These are phyloP conservation scores for Xylariaceae sp. DNA, from an alignment of 2,329 filamentous ascomycete genomes.

Conservation along the genomic window DNA sequence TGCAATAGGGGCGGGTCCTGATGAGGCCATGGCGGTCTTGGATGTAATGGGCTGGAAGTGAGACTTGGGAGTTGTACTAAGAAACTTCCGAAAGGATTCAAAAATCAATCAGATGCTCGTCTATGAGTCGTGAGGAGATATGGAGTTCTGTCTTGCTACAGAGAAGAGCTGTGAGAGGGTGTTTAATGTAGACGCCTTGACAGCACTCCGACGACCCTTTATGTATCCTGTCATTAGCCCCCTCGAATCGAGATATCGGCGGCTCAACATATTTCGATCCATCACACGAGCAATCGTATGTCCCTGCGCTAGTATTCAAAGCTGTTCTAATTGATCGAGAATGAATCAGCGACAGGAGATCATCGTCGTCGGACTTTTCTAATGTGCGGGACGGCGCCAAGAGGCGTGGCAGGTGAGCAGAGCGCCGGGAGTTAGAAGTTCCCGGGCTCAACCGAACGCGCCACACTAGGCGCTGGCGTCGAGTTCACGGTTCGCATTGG, in stretches of 20 bases:
- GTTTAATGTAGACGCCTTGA: no score
- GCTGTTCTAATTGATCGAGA: neutral
- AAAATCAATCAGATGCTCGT: neutral
- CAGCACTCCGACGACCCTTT: neutral
- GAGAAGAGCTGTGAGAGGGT: neutral
- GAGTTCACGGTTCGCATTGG: no score
- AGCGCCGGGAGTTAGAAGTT: neutral
- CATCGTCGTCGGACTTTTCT: neutral
- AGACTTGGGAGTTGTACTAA: no score
- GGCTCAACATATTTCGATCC: neutral
- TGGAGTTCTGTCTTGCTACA: neutral
- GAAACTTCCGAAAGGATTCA: neutral
- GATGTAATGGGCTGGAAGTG: neutral
- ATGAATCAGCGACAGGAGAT: no score
- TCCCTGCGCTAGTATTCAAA: neutral
- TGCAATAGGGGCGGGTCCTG: conserved; percentile 12
- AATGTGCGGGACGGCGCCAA: neutral
- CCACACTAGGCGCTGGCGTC: no score
- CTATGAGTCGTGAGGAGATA: no score
- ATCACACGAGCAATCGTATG: neutral
- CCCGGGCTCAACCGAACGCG: neutral
- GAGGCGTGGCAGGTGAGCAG: no score
- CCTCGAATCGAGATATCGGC: neutral
- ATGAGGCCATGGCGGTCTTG: neutral
- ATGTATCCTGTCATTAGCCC: neutral